A percentile compares a stretch with the other conserved stretches of the same genome.
Conservation (phyloP, 2,329 filamentous ascomycete genomes). For the Fusarium dimerum region DNA sequence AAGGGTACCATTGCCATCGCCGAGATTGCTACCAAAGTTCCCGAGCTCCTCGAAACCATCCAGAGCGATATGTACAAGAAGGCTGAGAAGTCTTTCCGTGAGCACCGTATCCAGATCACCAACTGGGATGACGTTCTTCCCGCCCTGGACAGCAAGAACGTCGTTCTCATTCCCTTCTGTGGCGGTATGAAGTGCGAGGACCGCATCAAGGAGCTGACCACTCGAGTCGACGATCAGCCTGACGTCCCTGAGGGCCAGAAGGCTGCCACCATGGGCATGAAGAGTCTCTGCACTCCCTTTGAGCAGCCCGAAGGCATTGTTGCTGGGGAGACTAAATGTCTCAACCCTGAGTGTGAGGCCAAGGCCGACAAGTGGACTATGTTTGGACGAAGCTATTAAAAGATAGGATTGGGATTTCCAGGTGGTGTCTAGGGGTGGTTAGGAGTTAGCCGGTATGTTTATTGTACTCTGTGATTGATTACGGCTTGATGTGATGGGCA, state of each 20-base stretch:
- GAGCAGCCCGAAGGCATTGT: constrained; percentile 82
- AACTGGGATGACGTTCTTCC: constrained; percentile 93
- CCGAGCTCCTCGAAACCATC: constrained; percentile 83
- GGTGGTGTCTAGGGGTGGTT: constrained; percentile 18
- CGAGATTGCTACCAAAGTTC: constrained; percentile 72
- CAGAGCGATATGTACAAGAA: constrained; percentile 78
- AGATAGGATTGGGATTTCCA: constrained; percentile 14
- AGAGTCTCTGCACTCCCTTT: constrained; percentile 71
- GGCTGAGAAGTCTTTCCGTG: constrained; percentile 75
- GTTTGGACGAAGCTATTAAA: constrained; percentile 77
- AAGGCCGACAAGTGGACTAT: constrained; percentile 85
- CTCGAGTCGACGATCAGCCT: constrained; percentile 66
- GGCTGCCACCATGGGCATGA: constrained; percentile 65
- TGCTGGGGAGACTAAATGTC: constrained; percentile 82
- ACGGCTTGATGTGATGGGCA: constrained; percentile 30
- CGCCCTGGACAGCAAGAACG: constrained; percentile 86
- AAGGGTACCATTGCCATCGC: constrained; percentile 79
- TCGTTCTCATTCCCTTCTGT: constrained; percentile 90
- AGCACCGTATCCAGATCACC: constrained; percentile 78
- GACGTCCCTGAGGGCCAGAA: constrained; percentile 54
- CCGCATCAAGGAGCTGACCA: constrained; percentile 89
- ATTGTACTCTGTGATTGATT: constrained; percentile 33
- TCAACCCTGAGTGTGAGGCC: constrained; percentile 81
- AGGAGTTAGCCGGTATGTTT: constrained; percentile 32
- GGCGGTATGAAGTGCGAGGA: constrained; percentile 82